Evolutionary conservation across 2,329 filamentous ascomycete species (phyloP), one percentile per base, ranked within the genome.

Genomic region (Pseudogymnoascus sp.): DNA sequence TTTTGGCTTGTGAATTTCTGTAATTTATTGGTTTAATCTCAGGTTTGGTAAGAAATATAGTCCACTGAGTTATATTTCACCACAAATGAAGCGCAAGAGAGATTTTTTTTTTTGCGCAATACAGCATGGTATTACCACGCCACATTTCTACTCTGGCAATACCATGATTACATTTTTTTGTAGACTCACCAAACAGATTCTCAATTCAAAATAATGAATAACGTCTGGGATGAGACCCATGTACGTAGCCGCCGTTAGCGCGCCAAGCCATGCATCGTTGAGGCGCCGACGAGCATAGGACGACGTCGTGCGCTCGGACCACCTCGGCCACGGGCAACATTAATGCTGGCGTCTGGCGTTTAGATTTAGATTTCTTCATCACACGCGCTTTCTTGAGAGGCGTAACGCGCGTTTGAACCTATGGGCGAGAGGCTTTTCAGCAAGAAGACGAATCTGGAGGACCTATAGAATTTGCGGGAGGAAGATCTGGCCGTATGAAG

Each of bases 301-400:
- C 24, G 44, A 50, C 44, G 44, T 29, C 44, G 44, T 50, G 44
- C 44, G 44, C 44, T 50, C 44, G 44, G 44, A 50, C 44, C 44
- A 50, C 24, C 8, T 50, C 24, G 26, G 6, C 44, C 24, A 2
- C 24, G 24, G 44, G 44, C 41, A 15, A 50, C 44, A 31, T 31
- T 2, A 31, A 50, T 21, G 24, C 13, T 31, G 3, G n/a, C 44
- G 44, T 50, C 44, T 50, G 40, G 39, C 44, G 44, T 50, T 15
- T 50, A 29, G 44, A 31, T 50, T 50, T 31, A 31, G 9, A 50
- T 15, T 50, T 50, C 44, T 50, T 50, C 44, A 50, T 50, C 13
- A 50, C 44, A 50, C 44, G 24, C 44, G 44, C 24, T 31, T 50
- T 8, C 7, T 31, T 13, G 44, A 50, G 44, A 50, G 24, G 44